Evolutionary conservation across 805 yeast genomes (phyloP).

Genomic region (Candida sithepensis): DNA sequence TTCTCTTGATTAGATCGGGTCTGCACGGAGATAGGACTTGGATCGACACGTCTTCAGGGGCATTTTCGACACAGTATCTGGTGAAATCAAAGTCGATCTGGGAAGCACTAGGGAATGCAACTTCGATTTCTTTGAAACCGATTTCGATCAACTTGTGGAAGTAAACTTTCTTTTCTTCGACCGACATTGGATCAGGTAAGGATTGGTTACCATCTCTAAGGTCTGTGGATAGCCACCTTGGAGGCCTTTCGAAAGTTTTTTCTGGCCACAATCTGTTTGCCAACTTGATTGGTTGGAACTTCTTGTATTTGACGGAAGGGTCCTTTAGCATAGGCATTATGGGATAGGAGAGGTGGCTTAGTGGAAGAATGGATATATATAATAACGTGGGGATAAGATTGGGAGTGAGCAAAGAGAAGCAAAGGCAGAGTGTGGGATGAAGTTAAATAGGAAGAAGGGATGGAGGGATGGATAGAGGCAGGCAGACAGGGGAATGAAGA

Average conservation of each 20-base stretch:
- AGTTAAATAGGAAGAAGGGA: too few species aligned
- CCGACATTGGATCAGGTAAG: slow-evolving; percentile 82
- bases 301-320: slow-evolving; percentile 60
- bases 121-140: slow-evolving; percentile 83
- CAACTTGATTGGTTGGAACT: slow-evolving; percentile 49
- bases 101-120: slow-evolving; percentile 77
- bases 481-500: too few species aligned
- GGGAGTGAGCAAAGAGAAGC: too few species aligned
- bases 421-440: too few species aligned
- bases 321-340: slow-evolving; percentile 43
- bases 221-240: slow-evolving; percentile 82
- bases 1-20: slow-evolving; percentile 65
- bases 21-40: slow-evolving; percentile 78
- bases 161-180: slow-evolving; percentile 69
- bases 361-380: too few species aligned
- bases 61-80: slow-evolving; percentile 64
- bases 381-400: too few species aligned
- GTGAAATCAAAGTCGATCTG: slow-evolving; percentile 82
- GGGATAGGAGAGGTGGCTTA: too few species aligned
- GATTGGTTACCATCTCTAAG: slow-evolving; percentile 84
- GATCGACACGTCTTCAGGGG: slow-evolving; percentile 73
- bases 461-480: too few species aligned
- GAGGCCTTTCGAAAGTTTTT: slow-evolving; percentile 54
- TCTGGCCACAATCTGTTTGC: slow-evolving; percentile 72
- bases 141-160: slow-evolving; percentile 64